phyloP scores from a whole-genome alignment of 305 asterid genomes.

The Rubia tinctorum region DNA sequence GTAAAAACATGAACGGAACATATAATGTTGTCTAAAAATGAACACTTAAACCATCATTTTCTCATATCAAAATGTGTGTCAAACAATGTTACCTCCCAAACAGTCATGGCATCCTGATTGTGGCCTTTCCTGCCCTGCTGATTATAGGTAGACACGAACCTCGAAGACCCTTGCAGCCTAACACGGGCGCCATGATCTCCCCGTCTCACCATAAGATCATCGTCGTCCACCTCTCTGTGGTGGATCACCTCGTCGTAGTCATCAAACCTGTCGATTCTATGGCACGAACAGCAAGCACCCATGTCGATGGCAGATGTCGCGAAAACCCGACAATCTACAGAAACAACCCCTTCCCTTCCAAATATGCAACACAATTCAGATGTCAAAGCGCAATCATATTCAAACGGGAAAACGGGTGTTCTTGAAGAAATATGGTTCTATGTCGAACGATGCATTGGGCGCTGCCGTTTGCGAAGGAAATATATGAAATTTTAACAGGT shows the following conservation, averaged over 20 bases:
- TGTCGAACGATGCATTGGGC: background rate
- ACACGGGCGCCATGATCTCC: slow-evolving; percentile 73
- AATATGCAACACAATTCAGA: slow-evolving; percentile 4
- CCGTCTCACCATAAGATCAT: slow-evolving; percentile 31
- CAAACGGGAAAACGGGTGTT: background rate
- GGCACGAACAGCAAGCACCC: slow-evolving; percentile 97
- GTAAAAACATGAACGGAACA: too few species aligned
- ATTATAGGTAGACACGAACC: slow-evolving; percentile 55
- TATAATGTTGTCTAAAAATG: too few species aligned
- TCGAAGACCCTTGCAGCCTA: slow-evolving; percentile 75
- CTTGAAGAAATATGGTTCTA: background rate
- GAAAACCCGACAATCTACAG: background rate
- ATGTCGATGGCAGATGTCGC: slow-evolving; percentile 21
- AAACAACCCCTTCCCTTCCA: slow-evolving; percentile 5
- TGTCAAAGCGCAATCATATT: slow-evolving; percentile 17
- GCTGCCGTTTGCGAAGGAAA: background rate
- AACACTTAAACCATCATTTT: too few species aligned
- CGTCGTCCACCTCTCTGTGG: slow-evolving; percentile 31
- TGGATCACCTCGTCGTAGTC: slow-evolving; percentile 28
- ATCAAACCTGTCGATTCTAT: slow-evolving; percentile 35
- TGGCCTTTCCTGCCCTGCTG: slow-evolving; percentile 76
- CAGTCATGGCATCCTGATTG: slow-evolving; percentile 95
- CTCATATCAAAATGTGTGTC: slow-evolving; percentile 11
- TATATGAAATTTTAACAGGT: background rate
- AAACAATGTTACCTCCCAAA: slow-evolving; percentile 65